Evolutionary conservation across 306 rosid species (phyloP), one percentile per base, ranked within the genome.

Genomic region (Dryas alaskensis): DNA sequence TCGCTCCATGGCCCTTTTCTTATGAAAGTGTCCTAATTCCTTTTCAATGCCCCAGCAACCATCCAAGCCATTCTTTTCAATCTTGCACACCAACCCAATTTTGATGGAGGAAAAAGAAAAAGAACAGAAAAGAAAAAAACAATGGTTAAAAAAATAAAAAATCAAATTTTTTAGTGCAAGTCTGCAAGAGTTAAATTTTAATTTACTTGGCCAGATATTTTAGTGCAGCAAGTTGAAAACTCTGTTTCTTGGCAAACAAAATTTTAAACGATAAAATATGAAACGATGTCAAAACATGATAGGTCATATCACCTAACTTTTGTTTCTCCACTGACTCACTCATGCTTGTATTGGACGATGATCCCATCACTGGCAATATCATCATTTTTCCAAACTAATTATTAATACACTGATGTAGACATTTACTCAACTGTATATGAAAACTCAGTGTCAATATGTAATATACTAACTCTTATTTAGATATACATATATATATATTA

Each of bases 281-380:
- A 17, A 70, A 49, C 4, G 31, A 19, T 62, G 45, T 63, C 43
- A 42, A 63, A 59, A 53, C 40, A 7, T 51, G 75, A 71, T 31
- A 50, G 45, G 7, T 67, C 50, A n/a, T 65, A 45, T 48, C 45
- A 59, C 75, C 71, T 72, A 60, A 39, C 72, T 70, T 75, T 53
- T 62, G 72, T 71, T 78, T 63, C 42, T 75, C 80, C 73, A 55
- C 57, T 55, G 37, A 46, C n/a, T 54, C 46, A 46, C 68, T 53
- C 14, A 8, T 31, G 4, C 10, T 59, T 72, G 48, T 65, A 16
- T 22, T 66, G 42, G 63, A 39, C 40, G 17, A 40, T 22, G 73
- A 55, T 66, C 4, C 55, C 54, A 10, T 49, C 61, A 3, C 78
- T 9, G 5, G 14, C 39, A 11, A 6, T 59, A 22, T 45, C 10